Evolutionary conservation across 805 yeast species (phyloP), one percentile per base, ranked within the genome.

Genomic region (Allodekkera sacchari): DNA sequence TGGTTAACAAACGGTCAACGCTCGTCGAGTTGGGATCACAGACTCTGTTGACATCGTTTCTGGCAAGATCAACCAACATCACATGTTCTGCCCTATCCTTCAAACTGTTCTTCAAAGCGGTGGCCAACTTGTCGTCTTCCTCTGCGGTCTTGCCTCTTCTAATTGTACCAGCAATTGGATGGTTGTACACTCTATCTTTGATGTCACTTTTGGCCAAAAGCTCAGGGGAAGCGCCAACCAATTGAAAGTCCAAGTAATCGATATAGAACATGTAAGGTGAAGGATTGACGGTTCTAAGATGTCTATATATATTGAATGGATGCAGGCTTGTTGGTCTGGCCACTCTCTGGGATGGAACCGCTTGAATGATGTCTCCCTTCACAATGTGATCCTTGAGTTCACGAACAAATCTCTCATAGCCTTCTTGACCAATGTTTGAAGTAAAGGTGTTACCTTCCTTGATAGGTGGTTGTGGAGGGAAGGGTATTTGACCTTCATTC

Each of bases 31-130:
- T 55, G 15, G 97, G 97, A 37, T 79, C 77, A 61, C 97, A 89
- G n/a, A 92, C 79, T 44, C 98, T 71, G 60, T 92, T 92, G 48
- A 92, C 77, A 53, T 92, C 99, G 51, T 92, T 92, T 53, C 99
- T 72, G 4, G 98, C 98, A 50, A 92, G 69, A 58, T 92, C 99
- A 13, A 92, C 99, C 57, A 92, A 74, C 99, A 92, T 92, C 34
- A 92, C 92, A 57, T 92, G 99, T 60, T 92, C 99, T 1, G 98
- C 96, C 29, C 96, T 74, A 57, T 92, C 99, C 52, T 92, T 92
- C 42, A 78, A 61, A 11, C 94, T 82, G 7, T 77, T 59, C 47
- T 83, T 67, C 43, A 92, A 70, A 34, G 74, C 72, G 11, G 66
- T 65, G 3, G 97, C 96, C 32, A 87, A 67, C 39, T 60, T 61